Percentiles rank a stretch among this genome's conserved stretches.
Evolutionary conservation across 2,329 filamentous ascomycete genomes (phyloP).

Genomic region (Ophiognomonia clavigignenti-juglandacearum): DNA sequence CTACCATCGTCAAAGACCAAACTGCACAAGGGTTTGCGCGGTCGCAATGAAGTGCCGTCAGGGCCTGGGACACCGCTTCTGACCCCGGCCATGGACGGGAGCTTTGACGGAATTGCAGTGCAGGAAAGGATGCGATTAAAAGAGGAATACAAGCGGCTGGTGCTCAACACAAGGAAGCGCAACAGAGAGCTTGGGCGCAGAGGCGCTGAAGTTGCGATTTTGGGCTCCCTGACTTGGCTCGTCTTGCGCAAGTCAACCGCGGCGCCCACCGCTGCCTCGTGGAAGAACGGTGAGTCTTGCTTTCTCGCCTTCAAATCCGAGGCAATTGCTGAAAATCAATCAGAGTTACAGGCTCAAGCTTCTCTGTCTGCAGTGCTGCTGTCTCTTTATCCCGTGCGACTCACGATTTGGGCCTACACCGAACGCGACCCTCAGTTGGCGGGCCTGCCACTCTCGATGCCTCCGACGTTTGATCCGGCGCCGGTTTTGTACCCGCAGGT

Average conservation of each 20-base stretch:
- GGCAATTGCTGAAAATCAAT: slow-evolving; percentile 16
- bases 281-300: slow-evolving; percentile 42
- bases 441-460: slow-evolving; percentile 46
- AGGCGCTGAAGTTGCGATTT: slow-evolving; percentile 45
- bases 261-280: slow-evolving; percentile 38
- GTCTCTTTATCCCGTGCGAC: slow-evolving; percentile 54
- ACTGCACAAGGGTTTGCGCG: slow-evolving; percentile 73
- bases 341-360: slow-evolving; percentile 38
- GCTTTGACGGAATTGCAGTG: slow-evolving; percentile 21
- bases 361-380: slow-evolving; percentile 36
- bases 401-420: slow-evolving; percentile 43
- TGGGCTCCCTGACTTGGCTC: slow-evolving; percentile 44
- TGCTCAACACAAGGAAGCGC: slow-evolving; percentile 33
- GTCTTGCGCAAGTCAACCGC: slow-evolving; percentile 43
- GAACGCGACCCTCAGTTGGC: slow-evolving; percentile 28
- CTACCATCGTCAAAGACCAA: slow-evolving; percentile 72
- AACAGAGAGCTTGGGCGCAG: slow-evolving; percentile 49
- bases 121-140: slow-evolving; percentile 18
- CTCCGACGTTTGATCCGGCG: slow-evolving; percentile 81
- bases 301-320: background rate
- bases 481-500: slow-evolving; percentile 81
- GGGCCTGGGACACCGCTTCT: slow-evolving; percentile 51
- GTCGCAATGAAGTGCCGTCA: slow-evolving; percentile 49
- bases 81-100: slow-evolving; percentile 44
- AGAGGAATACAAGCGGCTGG: slow-evolving; percentile 8